Percentiles rank a stretch among this genome's conserved stretches.
Conservation (phyloP, 2,329 filamentous ascomycete genomes). For the Neonectria hederae region DNA sequence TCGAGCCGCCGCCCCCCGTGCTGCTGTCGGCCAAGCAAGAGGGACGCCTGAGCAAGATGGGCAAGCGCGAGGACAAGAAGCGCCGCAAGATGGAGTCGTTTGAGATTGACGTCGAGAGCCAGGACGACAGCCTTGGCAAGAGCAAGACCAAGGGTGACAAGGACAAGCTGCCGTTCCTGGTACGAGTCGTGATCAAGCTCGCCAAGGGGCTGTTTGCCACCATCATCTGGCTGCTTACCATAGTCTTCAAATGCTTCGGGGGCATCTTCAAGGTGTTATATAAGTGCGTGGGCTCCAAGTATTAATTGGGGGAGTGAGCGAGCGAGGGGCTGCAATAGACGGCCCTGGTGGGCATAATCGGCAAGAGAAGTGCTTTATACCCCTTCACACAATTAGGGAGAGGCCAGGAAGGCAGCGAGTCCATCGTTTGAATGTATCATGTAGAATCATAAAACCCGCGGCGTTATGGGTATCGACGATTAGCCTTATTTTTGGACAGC, state of each 20-base stretch:
- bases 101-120: slow-evolving; percentile 71
- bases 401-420: slow-evolving; percentile 6
- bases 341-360: slow-evolving; percentile 14
- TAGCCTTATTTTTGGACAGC: slow-evolving; percentile 33
- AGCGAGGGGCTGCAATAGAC: neutral
- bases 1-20: slow-evolving; percentile 65
- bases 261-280: slow-evolving; percentile 61
- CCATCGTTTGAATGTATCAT: slow-evolving; percentile 35
- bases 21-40: slow-evolving; percentile 37
- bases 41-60: slow-evolving; percentile 44
- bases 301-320: slow-evolving; percentile 40
- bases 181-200: slow-evolving; percentile 60
- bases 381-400: slow-evolving; percentile 7
- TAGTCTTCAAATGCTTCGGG: slow-evolving; percentile 63
- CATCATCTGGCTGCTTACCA: slow-evolving; percentile 66
- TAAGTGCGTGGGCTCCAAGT: slow-evolving; percentile 59
- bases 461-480: slow-evolving; percentile 43
- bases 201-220: slow-evolving; percentile 65
- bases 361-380: slow-evolving; percentile 1
- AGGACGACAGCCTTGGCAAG: slow-evolving; percentile 57
- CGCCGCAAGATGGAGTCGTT: slow-evolving; percentile 63
- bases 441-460: slow-evolving; percentile 40
- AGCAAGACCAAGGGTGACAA: slow-evolving; percentile 51
- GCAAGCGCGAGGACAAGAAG: slow-evolving; percentile 44
- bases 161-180: slow-evolving; percentile 61